Base-by-base conservation (phyloP, 2,329 filamentous ascomycete genomes). In the Leptographium wingfieldii region DNA sequence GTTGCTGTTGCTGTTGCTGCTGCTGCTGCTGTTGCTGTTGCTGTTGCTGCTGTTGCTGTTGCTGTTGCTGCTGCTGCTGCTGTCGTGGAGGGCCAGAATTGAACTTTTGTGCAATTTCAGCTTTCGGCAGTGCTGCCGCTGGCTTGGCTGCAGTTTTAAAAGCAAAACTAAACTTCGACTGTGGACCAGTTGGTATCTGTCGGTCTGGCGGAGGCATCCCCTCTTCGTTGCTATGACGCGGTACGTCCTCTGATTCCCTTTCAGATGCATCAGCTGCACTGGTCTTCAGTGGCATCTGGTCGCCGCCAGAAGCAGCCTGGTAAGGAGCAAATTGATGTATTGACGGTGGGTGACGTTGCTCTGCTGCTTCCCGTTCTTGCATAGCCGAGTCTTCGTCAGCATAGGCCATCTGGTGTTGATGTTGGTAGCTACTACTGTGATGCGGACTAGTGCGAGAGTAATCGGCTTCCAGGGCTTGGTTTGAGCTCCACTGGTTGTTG, bases 81-180 rank as follows among this genome's bases (percentile, higher is more conserved):
- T 54, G 57, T 19, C 19, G 27, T 7, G 53, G 29, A 25, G 85
- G 77, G 3, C 80, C 77, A 27, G 84, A 82, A 69, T 87, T 92
- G 60, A 86, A 80, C 66, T 85, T 86, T 64, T 83, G 81, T 0
- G 83, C 85, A 58, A 86, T 86, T 65, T 86, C 83, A 2, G 80
- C 81, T 64, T 86, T 85, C 3, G 83, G 82, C 14, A 77, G 76
- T 10, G 83, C 73, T 16, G 81, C 74, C 2, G 78, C 72, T 9
- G 78, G 74, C 65, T 86, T 86, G 12, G 78, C 80, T 51, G 87
- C 81, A 11, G 85, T 81, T 70, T 96, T 96, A 72, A 97, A 90
- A 1, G 91, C 90, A 71, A 97, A 97, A 70, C 90, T 95, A 68
- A 96, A 95, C 73, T 92, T 94, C 53, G 84, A 73, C 40, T 78